Percentiles rank a stretch among this genome's conserved stretches.
Conservation (phyloP, 768 basidiomycete species). For the Clitopilus passeckerianus region DNA sequence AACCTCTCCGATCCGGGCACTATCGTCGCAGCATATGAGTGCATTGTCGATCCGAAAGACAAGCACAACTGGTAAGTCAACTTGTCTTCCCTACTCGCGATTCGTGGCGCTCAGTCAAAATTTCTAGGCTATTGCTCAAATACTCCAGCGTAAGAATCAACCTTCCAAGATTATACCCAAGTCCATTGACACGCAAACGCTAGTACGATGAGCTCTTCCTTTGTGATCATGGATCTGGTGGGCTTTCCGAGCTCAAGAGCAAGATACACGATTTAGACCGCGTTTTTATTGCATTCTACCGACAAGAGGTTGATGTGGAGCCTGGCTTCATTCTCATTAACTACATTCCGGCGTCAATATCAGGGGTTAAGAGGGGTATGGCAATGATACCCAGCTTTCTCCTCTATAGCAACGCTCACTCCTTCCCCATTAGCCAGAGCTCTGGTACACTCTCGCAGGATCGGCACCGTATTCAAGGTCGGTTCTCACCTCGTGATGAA, state of each 20-base stretch:
- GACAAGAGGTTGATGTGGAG: conserved; percentile 29
- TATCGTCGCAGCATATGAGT: conserved; percentile 13
- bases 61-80: conserved; percentile 11
- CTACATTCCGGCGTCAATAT: conserved; percentile 36
- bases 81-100: not conserved
- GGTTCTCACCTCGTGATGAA: conserved; percentile 15
- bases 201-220: conserved; percentile 35
- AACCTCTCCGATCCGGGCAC: conserved; percentile 15
- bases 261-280: conserved; percentile 30
- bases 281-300: conserved; percentile 42
- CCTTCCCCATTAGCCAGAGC: conserved; percentile 35
- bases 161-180: not conserved
- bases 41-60: conserved; percentile 12
- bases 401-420: not conserved
- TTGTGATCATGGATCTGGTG: conserved; percentile 32
- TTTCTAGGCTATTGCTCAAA: conserved; percentile 13
- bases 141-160: conserved; percentile 13
- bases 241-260: conserved; percentile 41
- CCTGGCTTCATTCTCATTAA: conserved; percentile 39
- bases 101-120: not conserved
- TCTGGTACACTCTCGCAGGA: conserved; percentile 41
- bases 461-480: conserved; percentile 43
- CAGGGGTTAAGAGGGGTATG: conserved; percentile 30
- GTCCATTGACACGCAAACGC: conserved; percentile 5
- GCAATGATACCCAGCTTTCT: conserved; percentile 1